phyloP scores from a whole-genome alignment of 768 basidiomycete species.

The Paxillus involutus region DNA sequence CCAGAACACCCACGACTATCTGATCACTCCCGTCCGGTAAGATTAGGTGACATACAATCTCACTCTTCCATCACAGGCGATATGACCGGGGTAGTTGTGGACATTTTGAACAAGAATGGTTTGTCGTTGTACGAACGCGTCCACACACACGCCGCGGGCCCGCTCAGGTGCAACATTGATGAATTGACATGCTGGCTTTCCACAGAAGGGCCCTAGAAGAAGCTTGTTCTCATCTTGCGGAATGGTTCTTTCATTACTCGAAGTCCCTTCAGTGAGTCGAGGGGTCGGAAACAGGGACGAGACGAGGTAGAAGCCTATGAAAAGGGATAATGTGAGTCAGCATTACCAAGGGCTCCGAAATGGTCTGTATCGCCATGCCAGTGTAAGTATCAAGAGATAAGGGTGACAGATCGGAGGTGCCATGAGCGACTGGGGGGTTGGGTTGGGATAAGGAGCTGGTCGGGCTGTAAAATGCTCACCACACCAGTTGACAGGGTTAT shows the following conservation, averaged over 20 bases:
- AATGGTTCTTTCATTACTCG: constrained; percentile 11
- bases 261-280: constrained; percentile 18
- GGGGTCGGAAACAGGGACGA: constrained; percentile 60
- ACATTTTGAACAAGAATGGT: constrained; percentile 78
- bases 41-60: constrained; percentile 83
- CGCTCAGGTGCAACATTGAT: constrained; percentile 60
- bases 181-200: constrained; percentile 88
- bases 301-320: constrained; percentile 82
- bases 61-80: constrained; percentile 91
- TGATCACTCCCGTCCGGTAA: constrained; percentile 31
- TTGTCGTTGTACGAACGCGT: constrained; percentile 57
- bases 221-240: constrained; percentile 30
- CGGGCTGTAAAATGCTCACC: constrained; percentile 52
- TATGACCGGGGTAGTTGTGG: constrained; percentile 84
- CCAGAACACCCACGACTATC: constrained; percentile 58
- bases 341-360: background rate
- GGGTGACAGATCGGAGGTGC: background rate
- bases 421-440: background rate
- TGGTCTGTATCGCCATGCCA: background rate
- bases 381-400: background rate
- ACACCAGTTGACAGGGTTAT: constrained; percentile 85
- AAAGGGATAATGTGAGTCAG: constrained; percentile 20
- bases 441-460: constrained; percentile 1
- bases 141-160: constrained; percentile 82
- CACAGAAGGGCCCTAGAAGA: constrained; percentile 83